These are phyloP conservation scores for Endocalyx cinctus DNA, from an alignment of 2,329 filamentous ascomycete genomes.

Conservation along the genomic window DNA sequence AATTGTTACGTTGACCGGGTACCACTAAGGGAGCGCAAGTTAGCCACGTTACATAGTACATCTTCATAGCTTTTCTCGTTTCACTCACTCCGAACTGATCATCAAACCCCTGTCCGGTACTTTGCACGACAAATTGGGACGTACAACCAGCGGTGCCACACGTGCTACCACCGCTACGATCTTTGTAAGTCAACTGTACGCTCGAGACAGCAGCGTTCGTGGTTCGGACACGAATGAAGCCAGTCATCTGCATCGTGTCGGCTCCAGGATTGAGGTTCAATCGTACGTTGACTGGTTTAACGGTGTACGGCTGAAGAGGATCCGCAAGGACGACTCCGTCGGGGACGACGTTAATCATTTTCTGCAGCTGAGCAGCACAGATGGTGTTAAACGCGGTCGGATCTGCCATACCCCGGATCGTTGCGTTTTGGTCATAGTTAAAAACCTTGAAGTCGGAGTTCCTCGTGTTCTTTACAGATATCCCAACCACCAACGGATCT, in stretches of 20 bases:
- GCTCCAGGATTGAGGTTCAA: constrained; percentile 48
- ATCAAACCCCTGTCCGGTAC: constrained; percentile 52
- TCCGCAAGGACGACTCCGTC: constrained; percentile 44
- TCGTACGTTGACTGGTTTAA: constrained; percentile 56
- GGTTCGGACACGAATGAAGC: constrained; percentile 53
- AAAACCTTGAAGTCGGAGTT: constrained; percentile 55
- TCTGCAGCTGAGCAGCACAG: constrained; percentile 50
- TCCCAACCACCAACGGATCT: constrained; percentile 52
- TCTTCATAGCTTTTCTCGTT: neutral
- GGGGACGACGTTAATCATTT: constrained; percentile 60
- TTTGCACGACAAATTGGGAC: constrained; percentile 42
- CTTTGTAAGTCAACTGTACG: constrained; percentile 51
- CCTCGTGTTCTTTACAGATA: constrained; percentile 37
- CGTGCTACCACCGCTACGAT: constrained; percentile 44
- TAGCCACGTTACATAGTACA: constrained; percentile 6
- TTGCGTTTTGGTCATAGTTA: constrained; percentile 50
- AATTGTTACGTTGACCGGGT: constrained; percentile 46
- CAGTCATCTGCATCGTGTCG: constrained; percentile 43
- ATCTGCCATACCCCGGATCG: constrained; percentile 44
- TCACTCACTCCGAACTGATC: constrained; percentile 51
- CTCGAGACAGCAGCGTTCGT: constrained; percentile 44
- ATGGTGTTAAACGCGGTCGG: constrained; percentile 38
- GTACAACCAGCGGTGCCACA: constrained; percentile 39
- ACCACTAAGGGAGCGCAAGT: constrained; percentile 26
- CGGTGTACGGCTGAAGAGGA: constrained; percentile 49